phyloP scores from a whole-genome alignment of 306 rosid genomes.

The Chamaecrista fasciculata region DNA sequence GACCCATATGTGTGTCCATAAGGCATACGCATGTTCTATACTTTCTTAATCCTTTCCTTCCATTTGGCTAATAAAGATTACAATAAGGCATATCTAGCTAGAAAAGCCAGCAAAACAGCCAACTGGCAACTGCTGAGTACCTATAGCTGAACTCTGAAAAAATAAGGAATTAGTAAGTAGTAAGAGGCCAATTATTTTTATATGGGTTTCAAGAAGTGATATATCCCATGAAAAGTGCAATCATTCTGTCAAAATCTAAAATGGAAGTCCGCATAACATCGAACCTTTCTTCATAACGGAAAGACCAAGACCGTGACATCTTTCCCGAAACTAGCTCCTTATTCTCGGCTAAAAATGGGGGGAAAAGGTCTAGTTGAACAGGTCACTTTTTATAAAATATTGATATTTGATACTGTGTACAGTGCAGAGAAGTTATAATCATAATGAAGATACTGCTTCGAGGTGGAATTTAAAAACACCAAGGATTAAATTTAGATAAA shows the following conservation, averaged over 20 bases:
- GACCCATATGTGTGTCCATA: too few relatives aligned
- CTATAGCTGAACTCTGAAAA: neutral
- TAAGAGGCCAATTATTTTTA: neutral
- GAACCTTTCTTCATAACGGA: neutral
- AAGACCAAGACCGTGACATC: neutral
- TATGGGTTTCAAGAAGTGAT: neutral
- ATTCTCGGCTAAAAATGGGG: neutral
- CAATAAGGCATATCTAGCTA: neutral
- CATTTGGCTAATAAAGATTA: conserved; percentile 8
- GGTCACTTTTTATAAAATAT: neutral
- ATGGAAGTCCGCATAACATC: neutral
- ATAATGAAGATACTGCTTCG: neutral
- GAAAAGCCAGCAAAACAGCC: neutral
- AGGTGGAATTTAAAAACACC: neutral
- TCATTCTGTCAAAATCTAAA: neutral
- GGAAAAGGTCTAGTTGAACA: neutral
- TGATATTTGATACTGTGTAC: neutral
- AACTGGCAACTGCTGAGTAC: neutral
- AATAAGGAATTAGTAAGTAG: neutral
- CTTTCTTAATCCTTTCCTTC: neutral
- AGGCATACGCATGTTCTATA: neutral
- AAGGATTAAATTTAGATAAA: neutral
- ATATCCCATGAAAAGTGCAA: neutral
- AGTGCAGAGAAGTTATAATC: neutral
- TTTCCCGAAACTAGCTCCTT: neutral